These are phyloP conservation scores for Isatis lusitanica DNA, from an alignment of 441 rosid species.

Conservation along the genomic window DNA sequence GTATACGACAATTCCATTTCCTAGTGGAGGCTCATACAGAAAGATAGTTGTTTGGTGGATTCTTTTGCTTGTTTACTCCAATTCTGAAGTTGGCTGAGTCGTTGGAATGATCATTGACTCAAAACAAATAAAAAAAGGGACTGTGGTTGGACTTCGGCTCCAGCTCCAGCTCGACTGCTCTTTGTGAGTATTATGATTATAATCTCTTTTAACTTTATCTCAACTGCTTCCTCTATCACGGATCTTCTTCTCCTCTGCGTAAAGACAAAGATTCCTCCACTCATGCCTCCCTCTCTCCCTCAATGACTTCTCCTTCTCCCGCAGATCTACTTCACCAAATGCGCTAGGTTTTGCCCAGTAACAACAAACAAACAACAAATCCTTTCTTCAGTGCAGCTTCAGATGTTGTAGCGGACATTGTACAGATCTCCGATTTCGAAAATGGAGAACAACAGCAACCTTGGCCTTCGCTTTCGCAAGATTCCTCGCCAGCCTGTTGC, in stretches of 20 bases:
- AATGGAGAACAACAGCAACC: conserved; percentile 54
- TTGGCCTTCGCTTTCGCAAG: conserved; percentile 75
- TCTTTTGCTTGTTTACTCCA: no score
- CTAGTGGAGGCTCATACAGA: neutral
- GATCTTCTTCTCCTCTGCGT: conserved; percentile 40
- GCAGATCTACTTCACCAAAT: conserved; percentile 28
- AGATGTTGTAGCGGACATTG: neutral
- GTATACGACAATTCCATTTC: neutral
- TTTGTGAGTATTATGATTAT: neutral
- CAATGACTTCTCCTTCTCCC: neutral
- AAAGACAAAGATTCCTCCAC: conserved; percentile 40
- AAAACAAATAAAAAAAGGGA: neutral
- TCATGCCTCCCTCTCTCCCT: neutral
- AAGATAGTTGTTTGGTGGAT: neutral
- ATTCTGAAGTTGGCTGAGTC: conserved; percentile 14
- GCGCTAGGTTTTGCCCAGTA: conserved; percentile 13
- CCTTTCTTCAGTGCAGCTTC: neutral
- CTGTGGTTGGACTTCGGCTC: conserved; percentile 33
- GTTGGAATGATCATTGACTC: conserved; percentile 19
- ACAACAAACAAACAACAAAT: no score
- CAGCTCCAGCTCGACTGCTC: conserved; percentile 17
- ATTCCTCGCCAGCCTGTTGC: conserved; percentile 65
- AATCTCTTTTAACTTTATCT: neutral
- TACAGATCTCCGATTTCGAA: conserved; percentile 23
- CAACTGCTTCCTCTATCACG: conserved; percentile 39